phyloP scores from a whole-genome alignment of 2,329 filamentous ascomycete genomes.

The Colletotrichum tamarilloi region DNA sequence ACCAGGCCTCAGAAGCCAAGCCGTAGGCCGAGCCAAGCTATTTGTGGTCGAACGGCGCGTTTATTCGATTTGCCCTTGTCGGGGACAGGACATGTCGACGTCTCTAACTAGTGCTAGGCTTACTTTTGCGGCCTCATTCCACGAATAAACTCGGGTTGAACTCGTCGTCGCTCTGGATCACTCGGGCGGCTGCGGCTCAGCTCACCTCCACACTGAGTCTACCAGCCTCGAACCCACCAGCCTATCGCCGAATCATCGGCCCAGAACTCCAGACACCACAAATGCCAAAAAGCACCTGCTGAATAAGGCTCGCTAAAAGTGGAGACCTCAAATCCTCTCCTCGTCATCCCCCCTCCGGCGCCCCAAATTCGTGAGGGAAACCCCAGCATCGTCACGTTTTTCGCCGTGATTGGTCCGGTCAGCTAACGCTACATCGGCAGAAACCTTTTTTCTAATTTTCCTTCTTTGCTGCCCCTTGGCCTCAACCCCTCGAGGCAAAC shows the following conservation, averaged over 20 bases:
- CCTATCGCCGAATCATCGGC: background rate
- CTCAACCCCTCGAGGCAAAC: conserved; percentile 22
- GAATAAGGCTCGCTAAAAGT: conserved; percentile 28
- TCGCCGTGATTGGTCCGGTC: conserved; percentile 24
- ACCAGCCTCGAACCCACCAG: background rate
- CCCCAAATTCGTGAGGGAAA: conserved; percentile 5
- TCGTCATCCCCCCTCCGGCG: conserved; percentile 19
- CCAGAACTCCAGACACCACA: background rate
- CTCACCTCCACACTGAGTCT: background rate
- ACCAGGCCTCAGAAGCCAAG: conserved; percentile 17
- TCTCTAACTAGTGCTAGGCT: background rate
- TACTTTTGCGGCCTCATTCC: no score
- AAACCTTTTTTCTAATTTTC: conserved; percentile 29
- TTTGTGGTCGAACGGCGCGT: conserved; percentile 3
- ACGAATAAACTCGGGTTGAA: background rate
- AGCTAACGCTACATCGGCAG: conserved; percentile 29
- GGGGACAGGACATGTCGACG: background rate
- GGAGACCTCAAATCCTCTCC: conserved; percentile 14
- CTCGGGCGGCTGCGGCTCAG: conserved; percentile 3
- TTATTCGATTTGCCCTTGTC: background rate
- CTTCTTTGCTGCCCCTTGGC: conserved; percentile 33
- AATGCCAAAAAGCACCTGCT: conserved; percentile 17
- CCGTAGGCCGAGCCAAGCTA: conserved; percentile 24
- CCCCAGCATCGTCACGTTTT: conserved; percentile 18
- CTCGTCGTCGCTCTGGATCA: conserved; percentile 3